These are phyloP conservation scores for Mortierella sp. DNA, from an alignment of 371 early-diverging fungal species.

Conservation along the genomic window DNA sequence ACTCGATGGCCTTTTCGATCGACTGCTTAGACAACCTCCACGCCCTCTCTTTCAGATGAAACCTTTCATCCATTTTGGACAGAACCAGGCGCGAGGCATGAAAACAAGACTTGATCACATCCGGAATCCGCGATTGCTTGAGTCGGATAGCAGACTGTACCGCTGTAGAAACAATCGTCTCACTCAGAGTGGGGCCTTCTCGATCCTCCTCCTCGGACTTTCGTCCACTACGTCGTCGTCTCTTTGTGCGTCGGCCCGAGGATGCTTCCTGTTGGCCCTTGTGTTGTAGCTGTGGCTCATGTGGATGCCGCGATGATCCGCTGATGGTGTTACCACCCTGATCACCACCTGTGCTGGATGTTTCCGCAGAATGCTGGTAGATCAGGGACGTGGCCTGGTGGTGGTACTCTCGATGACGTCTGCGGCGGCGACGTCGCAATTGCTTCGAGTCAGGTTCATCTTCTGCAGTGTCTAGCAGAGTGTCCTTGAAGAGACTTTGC, in stretches of 20 bases:
- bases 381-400: slow-evolving; percentile 36
- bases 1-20: slow-evolving; percentile 61
- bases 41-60: slow-evolving; percentile 60
- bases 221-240: slow-evolving; percentile 1
- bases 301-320: background rate
- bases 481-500: slow-evolving; percentile 26
- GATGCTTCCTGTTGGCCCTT: background rate
- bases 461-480: slow-evolving; percentile 11
- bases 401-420: slow-evolving; percentile 36
- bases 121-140: slow-evolving; percentile 74
- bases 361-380: slow-evolving; percentile 13
- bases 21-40: slow-evolving; percentile 61
- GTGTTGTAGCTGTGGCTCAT: background rate
- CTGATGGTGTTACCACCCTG: background rate
- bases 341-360: background rate
- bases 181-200: slow-evolving; percentile 28
- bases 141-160: slow-evolving; percentile 66
- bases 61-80: slow-evolving; percentile 59
- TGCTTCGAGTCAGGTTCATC: slow-evolving; percentile 21
- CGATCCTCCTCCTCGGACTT: background rate
- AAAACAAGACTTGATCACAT: slow-evolving; percentile 58
- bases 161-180: slow-evolving; percentile 60
- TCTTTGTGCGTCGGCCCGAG: background rate
- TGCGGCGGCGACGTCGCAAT: slow-evolving; percentile 37
- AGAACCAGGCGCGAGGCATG: slow-evolving; percentile 55